Evolutionary conservation across 306 rosid genomes (phyloP).

Genomic region (Prosopis cineraria): DNA sequence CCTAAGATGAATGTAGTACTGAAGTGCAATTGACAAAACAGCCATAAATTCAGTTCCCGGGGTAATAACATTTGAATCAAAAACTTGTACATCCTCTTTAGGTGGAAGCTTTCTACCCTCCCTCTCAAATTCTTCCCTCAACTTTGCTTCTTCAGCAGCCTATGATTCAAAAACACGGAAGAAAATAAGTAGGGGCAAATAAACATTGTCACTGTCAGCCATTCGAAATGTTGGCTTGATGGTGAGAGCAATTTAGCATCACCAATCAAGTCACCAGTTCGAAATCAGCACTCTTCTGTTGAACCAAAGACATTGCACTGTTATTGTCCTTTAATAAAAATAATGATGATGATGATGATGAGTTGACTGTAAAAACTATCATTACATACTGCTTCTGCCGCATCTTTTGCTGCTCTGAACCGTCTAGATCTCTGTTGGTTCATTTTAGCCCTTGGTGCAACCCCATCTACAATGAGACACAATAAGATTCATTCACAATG

Average conservation of each 20-base stretch:
- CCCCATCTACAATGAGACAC: slow-evolving; percentile 71
- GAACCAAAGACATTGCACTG: too few species aligned
- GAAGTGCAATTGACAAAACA: slow-evolving; percentile 87
- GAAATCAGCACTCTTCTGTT: too few species aligned
- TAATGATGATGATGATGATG: background rate
- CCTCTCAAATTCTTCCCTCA: slow-evolving; percentile 87
- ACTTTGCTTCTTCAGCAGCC: slow-evolving; percentile 90
- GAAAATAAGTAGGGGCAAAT: background rate
- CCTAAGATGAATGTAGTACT: slow-evolving; percentile 95
- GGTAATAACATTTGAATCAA: slow-evolving; percentile 94
- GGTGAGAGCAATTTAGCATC: too few species aligned
- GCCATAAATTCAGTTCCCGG: slow-evolving; percentile 98
- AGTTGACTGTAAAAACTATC: slow-evolving; percentile 28
- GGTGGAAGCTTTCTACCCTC: slow-evolving; percentile 99
- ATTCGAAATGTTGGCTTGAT: too few species aligned
- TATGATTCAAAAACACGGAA: slow-evolving; percentile 37
- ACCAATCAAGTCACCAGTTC: too few species aligned
- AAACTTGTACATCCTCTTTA: slow-evolving; percentile 63
- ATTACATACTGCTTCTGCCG: slow-evolving; percentile 79
- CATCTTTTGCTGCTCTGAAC: slow-evolving; percentile 95
- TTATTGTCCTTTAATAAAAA: background rate
- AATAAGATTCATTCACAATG: slow-evolving; percentile 29
- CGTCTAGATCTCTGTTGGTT: slow-evolving; percentile 95
- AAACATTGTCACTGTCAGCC: background rate
- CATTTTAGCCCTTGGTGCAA: slow-evolving; percentile 99